phyloP scores from a whole-genome alignment of 2,329 filamentous ascomycete species.

The Colletotrichum filicis region DNA sequence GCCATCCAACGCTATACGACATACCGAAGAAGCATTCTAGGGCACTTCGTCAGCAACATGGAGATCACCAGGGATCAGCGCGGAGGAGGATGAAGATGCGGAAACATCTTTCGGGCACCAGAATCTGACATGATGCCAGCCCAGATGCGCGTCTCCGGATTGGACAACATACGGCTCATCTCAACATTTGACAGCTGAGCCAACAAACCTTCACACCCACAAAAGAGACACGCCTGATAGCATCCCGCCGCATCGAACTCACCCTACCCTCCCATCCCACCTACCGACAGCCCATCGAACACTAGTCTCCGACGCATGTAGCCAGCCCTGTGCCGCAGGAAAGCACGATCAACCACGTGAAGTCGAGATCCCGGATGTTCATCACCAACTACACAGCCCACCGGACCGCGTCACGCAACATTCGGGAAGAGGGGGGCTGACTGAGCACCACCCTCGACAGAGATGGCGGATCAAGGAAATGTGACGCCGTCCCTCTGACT shows the following conservation, averaged over 20 bases:
- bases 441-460: neutral
- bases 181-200: neutral
- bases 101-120: neutral
- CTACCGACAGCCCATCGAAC: neutral
- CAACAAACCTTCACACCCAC: neutral
- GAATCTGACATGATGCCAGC: neutral
- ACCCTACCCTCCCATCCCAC: neutral
- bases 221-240: neutral
- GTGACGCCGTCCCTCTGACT: neutral
- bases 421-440: neutral
- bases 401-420: neutral
- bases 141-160: neutral
- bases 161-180: neutral
- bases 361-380: neutral
- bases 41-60: neutral
- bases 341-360: neutral
- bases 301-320: neutral
- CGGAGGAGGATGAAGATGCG: neutral
- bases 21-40: neutral
- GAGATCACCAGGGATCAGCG: neutral
- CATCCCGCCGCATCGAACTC: neutral
- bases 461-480: neutral
- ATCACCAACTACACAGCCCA: neutral
- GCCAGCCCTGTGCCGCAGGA: neutral
- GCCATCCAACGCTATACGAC: neutral